Base-by-base conservation (phyloP, 495 filamentous ascomycete species). In the Penicillium nucicola region DNA sequence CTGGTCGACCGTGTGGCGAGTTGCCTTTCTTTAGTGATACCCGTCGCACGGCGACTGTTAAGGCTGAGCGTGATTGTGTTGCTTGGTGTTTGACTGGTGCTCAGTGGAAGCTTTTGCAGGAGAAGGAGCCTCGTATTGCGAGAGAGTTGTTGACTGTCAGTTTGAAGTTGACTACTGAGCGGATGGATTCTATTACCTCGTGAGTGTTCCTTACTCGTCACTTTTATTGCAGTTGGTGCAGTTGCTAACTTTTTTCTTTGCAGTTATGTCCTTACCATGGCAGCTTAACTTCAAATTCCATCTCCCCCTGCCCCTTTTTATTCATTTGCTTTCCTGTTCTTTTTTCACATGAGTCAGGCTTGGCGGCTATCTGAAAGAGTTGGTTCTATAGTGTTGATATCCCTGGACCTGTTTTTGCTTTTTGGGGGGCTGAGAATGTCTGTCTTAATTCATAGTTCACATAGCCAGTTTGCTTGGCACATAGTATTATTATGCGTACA, bases 1-100 rank as follows among this genome's bases (percentile, higher is more conserved):
- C 90, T 7, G 93, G 93, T 18, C 91, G 92, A 19, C 96, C 93
- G 9, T 97, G 92, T 61, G 93, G 93, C 20, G 93, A 98, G 69
- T 69, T 97, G 45, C 93, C 93, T 0, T 98, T 98, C 74, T 98
- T 98, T 69, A 87, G 85, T 13, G 87, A 90, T 59, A 96, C 91
- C 0, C 78, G 82, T 22, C 79, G 93, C 32, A 97, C 90, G 5
- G 89, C 89, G 14, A 96, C 89, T 1, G 90, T 95, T 19, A 76
- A 83, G 46, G 85, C 87, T 0, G 92, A 97, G 60, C 82, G 85
- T 40, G 82, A 92, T 54, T 86, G 84, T 48, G 83, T 92, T 12
- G 83, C 85, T 12, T 98, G 93, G 93, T 70, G 85, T 56, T 74
- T 98, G 71, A 84, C 82, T 42, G 68, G 66, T 44, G 76, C 80